These are phyloP conservation scores for Noccaea caerulescens DNA, from an alignment of 345 rosid species.

Conservation along the genomic window DNA sequence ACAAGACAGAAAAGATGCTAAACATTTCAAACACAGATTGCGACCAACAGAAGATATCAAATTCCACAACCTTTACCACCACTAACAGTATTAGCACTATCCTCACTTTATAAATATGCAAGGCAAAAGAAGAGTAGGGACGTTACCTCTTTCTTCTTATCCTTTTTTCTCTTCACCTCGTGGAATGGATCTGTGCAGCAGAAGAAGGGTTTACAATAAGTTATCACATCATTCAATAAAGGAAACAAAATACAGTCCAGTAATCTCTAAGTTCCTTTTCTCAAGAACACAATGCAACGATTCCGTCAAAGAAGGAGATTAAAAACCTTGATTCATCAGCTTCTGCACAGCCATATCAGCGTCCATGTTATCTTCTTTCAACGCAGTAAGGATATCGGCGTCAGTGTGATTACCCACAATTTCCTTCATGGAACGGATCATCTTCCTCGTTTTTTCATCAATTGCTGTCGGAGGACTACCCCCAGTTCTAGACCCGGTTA, in stretches of 20 bases:
- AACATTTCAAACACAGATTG: neutral
- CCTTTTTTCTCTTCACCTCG: slow-evolving; percentile 77
- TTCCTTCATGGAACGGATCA: slow-evolving; percentile 75
- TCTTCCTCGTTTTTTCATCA: slow-evolving; percentile 58
- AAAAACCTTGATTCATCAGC: slow-evolving; percentile 75
- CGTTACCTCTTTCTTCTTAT: slow-evolving; percentile 81
- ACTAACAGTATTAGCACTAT: neutral
- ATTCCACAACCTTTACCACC: neutral
- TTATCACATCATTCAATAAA: neutral
- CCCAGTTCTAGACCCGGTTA: slow-evolving; percentile 44
- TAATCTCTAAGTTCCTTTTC: neutral
- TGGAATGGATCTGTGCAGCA: slow-evolving; percentile 71
- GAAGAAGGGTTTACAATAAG: neutral
- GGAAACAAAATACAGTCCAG: neutral
- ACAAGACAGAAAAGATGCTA: neutral
- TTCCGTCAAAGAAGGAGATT: neutral
- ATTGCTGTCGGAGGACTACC: slow-evolving; percentile 39
- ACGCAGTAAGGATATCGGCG: slow-evolving; percentile 63
- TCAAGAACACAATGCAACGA: neutral
- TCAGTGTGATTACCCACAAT: slow-evolving; percentile 80
- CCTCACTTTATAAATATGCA: neutral
- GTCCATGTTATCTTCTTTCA: slow-evolving; percentile 81
- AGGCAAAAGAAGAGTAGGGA: neutral
- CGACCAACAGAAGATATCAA: neutral
- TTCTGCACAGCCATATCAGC: slow-evolving; percentile 78